Percentiles rank a stretch among this genome's conserved stretches.
Conservation (phyloP, 352 stramenopile genomes). For the Phytophthora sp. region DNA sequence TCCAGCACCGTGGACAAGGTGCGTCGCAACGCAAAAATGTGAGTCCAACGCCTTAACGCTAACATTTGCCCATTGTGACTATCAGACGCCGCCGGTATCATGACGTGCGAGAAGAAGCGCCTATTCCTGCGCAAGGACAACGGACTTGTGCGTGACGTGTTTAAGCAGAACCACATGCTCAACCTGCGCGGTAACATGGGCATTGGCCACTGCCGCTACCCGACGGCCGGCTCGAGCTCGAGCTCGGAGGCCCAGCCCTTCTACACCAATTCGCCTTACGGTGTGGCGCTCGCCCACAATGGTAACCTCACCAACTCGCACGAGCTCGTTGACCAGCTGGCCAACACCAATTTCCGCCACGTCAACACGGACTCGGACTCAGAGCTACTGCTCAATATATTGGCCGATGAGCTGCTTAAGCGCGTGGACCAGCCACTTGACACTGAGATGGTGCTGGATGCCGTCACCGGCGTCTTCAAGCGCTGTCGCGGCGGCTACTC, state of each 20-base stretch:
- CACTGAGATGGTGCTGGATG: slow-evolving; percentile 89
- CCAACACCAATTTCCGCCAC: slow-evolving; percentile 93
- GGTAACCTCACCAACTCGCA: slow-evolving; percentile 99
- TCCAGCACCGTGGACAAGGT: slow-evolving; percentile 97
- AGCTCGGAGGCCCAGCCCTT: slow-evolving; percentile 96
- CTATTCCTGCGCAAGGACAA: slow-evolving; percentile 98
- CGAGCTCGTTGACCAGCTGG: slow-evolving; percentile 93
- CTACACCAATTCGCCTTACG: slow-evolving; percentile 99
- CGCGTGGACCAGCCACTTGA: slow-evolving; percentile 71
- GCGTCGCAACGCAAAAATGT: too few relatives aligned
- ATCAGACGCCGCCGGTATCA: slow-evolving; percentile 94
- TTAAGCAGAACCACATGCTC: slow-evolving; percentile 98
- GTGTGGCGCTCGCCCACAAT: slow-evolving; percentile 97
- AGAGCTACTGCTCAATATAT: slow-evolving; percentile 98
- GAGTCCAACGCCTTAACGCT: too few relatives aligned
- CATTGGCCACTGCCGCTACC: slow-evolving; percentile 98
- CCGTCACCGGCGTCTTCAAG: slow-evolving; percentile 93
- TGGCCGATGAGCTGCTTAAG: slow-evolving; percentile 96
- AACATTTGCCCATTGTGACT: too few relatives aligned
- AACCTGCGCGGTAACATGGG: slow-evolving; percentile 95
- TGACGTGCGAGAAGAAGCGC: slow-evolving; percentile 93
- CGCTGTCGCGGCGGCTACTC: slow-evolving; percentile 97
- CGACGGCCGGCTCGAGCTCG: slow-evolving; percentile 93
- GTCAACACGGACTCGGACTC: slow-evolving; percentile 99
- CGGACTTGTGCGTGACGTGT: slow-evolving; percentile 98